Base-by-base conservation (phyloP, 2,329 filamentous ascomycete species). In the Mycogone perniciosa region DNA sequence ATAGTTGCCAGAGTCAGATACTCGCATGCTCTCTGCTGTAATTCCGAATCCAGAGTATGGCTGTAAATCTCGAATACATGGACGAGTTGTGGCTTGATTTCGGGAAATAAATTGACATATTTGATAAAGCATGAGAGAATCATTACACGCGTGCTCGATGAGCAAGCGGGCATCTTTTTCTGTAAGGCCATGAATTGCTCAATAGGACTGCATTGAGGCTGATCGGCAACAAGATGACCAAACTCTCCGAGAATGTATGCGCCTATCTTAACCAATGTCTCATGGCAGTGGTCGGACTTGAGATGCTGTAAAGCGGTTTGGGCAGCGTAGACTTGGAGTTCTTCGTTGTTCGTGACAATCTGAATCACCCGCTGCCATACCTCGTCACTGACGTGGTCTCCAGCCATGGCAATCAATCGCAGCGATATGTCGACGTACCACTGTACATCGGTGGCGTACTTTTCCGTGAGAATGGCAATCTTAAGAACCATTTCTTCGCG, bases 341-440 rank as follows among this genome's bases (percentile, higher is more conserved):
- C 92, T 68, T 99, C 93, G 68, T 99, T 99, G 75, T 99, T 99
- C 49, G 93, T 97, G 53, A 97, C 91, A 60, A 99, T 97, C 67
- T 99, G 93, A 56, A 96, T 96, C 50, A 99, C 92, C 60, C 93
- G 85, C 67, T 99, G 93, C 93, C 93, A 99, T 13, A 99, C 93
- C 71, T 99, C 93, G 57, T 99, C 95, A 68, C 92, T 97, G 59
- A 99, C 92, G 67, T 99, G 93, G 63, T 99, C 93, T 59, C 93
- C 93, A 3, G 95, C 93, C 82, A 97, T 91, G 52, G 92, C 90
- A 53, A 99, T 91, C 47, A 99, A 80, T 50, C 92, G 84, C 58
- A 99, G 76, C 8, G 93, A 96, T 59, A 97, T 96, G 65, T 99
- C 92, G 56, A 99, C 95, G 68, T 99, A 99, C 93, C 93, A 99